Evolutionary conservation across 257 asterid genomes (phyloP).

Genomic region (Cordia subcordata): DNA sequence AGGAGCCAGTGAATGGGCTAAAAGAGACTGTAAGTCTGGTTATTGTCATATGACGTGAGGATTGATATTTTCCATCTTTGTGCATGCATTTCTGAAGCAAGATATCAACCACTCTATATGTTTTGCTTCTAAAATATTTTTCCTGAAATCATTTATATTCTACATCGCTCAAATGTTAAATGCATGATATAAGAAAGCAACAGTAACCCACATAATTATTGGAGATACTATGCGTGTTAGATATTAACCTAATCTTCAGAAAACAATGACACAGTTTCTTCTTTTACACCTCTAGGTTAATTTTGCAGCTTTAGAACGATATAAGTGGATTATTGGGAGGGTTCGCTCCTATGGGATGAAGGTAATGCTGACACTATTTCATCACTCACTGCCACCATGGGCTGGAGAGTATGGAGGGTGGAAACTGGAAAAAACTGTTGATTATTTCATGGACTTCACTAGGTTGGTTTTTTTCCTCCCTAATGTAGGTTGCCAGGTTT

Average conservation of each 20-base stretch:
- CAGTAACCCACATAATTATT: too few species aligned
- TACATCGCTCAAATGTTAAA: too few species aligned
- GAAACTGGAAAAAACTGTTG: conserved; percentile 85
- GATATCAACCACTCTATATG: too few species aligned
- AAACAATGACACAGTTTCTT: neutral
- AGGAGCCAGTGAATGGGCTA: conserved; percentile 63
- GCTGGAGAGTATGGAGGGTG: conserved; percentile 99
- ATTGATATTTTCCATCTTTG: neutral
- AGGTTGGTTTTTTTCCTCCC: conserved; percentile 38
- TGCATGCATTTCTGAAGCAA: too few species aligned
- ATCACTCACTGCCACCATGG: conserved; percentile 99
- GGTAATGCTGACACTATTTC: conserved; percentile 92
- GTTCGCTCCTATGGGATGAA: conserved; percentile 90
- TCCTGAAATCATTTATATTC: too few species aligned
- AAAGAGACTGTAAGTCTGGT: conserved; percentile 50
- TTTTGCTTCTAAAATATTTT: too few species aligned
- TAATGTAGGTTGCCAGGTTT: too few species aligned
- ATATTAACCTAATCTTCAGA: neutral
- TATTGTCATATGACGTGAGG: neutral
- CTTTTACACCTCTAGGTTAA: conserved; percentile 52
- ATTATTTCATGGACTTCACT: conserved; percentile 81
- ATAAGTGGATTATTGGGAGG: conserved; percentile 78
- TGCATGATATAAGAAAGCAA: too few species aligned
- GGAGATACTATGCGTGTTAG: neutral
- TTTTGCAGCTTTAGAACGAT: conserved; percentile 90